phyloP scores from a whole-genome alignment of 306 rosid genomes.

The Trichosanthes truncata region DNA sequence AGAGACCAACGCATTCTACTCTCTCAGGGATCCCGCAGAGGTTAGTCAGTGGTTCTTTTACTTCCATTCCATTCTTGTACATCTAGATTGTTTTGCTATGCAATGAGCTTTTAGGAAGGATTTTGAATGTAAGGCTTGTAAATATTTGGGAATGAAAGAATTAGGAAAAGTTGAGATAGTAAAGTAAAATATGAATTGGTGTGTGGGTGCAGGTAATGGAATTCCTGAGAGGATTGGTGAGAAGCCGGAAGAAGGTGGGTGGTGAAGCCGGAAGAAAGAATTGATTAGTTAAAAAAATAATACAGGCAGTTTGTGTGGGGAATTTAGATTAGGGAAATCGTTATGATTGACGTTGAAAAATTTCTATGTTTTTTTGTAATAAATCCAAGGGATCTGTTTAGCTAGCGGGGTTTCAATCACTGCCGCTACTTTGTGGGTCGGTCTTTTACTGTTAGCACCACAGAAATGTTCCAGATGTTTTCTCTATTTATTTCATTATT shows the following conservation, averaged over 20 bases:
- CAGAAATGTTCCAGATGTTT: neutral
- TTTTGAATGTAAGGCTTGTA: neutral
- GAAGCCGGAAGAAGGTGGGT: conserved; percentile 37
- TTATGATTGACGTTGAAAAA: neutral
- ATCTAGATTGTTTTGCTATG: neutral
- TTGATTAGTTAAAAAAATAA: neutral
- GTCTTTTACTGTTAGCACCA: neutral
- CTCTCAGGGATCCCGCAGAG: conserved; percentile 71
- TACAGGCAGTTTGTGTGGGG: neutral
- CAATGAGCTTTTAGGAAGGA: neutral
- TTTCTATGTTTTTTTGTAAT: neutral
- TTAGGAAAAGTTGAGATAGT: neutral
- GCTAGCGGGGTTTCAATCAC: neutral
- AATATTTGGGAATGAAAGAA: neutral
- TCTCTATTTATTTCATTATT: neutral
- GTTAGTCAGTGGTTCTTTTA: conserved; percentile 24
- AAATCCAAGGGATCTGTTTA: neutral
- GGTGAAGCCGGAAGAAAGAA: neutral
- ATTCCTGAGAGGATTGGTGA: conserved; percentile 64
- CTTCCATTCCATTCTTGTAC: neutral
- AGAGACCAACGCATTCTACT: conserved; percentile 71
- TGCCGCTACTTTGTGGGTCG: neutral
- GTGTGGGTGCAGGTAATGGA: conserved; percentile 58
- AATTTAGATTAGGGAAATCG: neutral
- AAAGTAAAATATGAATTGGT: neutral